A percentile compares a stretch with the other conserved stretches of the same genome.
Evolutionary conservation across 2,329 filamentous ascomycete species (phyloP).

Genomic region (Trichoderma koningiopsis): DNA sequence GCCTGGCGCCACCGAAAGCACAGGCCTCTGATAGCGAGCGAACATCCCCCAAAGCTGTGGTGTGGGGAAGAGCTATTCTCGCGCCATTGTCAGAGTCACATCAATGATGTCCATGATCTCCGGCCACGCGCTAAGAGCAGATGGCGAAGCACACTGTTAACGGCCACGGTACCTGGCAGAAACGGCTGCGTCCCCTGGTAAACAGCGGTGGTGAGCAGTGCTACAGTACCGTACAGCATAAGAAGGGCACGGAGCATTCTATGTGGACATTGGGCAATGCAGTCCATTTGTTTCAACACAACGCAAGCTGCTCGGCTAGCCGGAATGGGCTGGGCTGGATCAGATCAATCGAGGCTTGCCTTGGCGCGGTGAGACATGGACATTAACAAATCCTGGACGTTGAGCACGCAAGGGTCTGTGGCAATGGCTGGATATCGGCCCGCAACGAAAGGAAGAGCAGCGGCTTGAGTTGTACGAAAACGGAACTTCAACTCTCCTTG

Average conservation of each 20-base stretch:
- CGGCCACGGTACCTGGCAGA: conserved; percentile 22
- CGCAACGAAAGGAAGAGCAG: not conserved
- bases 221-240: not conserved
- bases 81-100: conserved; percentile 13
- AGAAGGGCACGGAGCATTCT: not conserved
- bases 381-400: conserved; percentile 3
- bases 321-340: conserved; percentile 15
- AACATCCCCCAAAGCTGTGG: not conserved
- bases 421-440: not conserved
- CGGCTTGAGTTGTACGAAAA: not conserved
- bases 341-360: conserved; percentile 12
- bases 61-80: conserved; percentile 1
- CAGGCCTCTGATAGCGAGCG: not conserved
- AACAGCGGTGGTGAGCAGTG: not conserved
- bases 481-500: not conserved
- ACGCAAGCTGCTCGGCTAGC: not conserved
- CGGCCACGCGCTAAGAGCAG: not conserved
- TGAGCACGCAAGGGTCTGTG: conserved; percentile 15
- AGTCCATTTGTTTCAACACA: conserved; percentile 13
- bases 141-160: not conserved
- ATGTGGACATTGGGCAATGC: not conserved
- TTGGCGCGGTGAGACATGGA: not conserved
- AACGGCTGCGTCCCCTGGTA: not conserved
- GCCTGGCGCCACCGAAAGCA: not conserved
- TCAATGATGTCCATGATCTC: not conserved